Conservation (phyloP, 345 rosid genomes). For the sweet orange (Citrus sinensis) region DVS_A1.0 CM039166.1:2430501-2431000, state of each 20-base stretch:
- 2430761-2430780: constrained; percentile 34
- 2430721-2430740: constrained; percentile 42
- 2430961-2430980: neutral
- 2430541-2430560: too few relatives aligned
- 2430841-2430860: too few relatives aligned
- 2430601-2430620: constrained; percentile 60
- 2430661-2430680: constrained; percentile 63
- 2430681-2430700: constrained; percentile 68
- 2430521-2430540: too few relatives aligned
- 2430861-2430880: too few relatives aligned
- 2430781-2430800: too few relatives aligned
- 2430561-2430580: too few relatives aligned
- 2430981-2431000: constrained; percentile 38
- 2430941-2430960: too few relatives aligned
- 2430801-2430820: constrained; percentile 20
- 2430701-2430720: constrained; percentile 62
- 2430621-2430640: constrained; percentile 57
- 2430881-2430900: too few relatives aligned
- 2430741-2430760: constrained; percentile 67
- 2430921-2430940: too few relatives aligned
- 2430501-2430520: too few relatives aligned
- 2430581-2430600: constrained; percentile 51
- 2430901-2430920: too few relatives aligned
- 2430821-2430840: constrained; percentile 18
- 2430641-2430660: constrained; percentile 71